Evolutionary conservation across 2,329 filamentous ascomycete genomes (phyloP).

Genomic region (Neonectria hederae): DNA sequence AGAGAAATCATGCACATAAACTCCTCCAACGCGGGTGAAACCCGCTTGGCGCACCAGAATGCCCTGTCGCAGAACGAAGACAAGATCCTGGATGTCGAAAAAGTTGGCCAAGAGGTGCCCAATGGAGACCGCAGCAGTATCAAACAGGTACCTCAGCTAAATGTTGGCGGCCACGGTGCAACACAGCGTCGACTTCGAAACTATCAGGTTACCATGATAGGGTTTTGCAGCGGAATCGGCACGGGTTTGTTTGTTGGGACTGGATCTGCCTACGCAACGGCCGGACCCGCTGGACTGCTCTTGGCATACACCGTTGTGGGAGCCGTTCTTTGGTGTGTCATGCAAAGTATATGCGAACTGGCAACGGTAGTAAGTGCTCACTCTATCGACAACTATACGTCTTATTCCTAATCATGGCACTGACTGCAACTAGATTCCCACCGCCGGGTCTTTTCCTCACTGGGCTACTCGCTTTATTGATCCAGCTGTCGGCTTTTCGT

Average conservation of each 20-base stretch:
- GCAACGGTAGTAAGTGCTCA: conserved; percentile 31
- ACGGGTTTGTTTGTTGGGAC: conserved; percentile 39
- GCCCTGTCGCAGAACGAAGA: conserved; percentile 7
- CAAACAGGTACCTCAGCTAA: conserved; percentile 34
- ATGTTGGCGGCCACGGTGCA: conserved; percentile 34
- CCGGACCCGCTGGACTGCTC: conserved; percentile 38
- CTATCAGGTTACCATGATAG: conserved; percentile 40
- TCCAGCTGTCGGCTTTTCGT: conserved; percentile 34
- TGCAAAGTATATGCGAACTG: conserved; percentile 40
- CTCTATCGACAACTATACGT: not conserved
- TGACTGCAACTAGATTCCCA: conserved; percentile 27
- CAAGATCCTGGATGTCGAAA: conserved; percentile 14
- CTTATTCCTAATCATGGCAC: not conserved
- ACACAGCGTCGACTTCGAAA: conserved; percentile 35
- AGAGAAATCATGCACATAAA: conserved; percentile 1
- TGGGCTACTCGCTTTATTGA: conserved; percentile 42
- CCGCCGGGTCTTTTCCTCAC: conserved; percentile 39
- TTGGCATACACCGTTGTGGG: conserved; percentile 36
- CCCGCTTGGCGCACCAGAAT: not conserved
- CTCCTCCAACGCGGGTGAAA: not conserved
- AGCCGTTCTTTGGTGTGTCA: conserved; percentile 37
- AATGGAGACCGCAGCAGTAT: not conserved
- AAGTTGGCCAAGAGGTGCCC: not conserved
- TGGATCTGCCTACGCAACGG: conserved; percentile 36
- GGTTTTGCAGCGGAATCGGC: conserved; percentile 38